phyloP scores from a whole-genome alignment of 495 filamentous ascomycete genomes.

The Xeromyces bisporus region DNA sequence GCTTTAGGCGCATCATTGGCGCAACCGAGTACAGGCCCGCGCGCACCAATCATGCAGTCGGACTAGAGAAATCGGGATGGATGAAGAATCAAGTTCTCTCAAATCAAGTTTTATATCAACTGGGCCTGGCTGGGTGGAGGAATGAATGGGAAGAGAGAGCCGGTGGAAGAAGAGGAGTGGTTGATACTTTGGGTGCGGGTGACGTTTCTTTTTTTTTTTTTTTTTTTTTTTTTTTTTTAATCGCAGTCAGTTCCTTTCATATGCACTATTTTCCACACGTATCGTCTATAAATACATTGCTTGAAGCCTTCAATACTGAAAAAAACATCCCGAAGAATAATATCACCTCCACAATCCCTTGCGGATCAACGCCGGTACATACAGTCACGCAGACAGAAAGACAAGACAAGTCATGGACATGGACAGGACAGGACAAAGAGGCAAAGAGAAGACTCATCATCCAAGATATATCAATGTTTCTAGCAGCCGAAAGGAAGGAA shows the following conservation, averaged over 20 bases:
- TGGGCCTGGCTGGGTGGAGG: no score
- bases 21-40: constrained; percentile 5
- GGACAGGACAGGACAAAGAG: neutral
- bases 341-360: constrained; percentile 10
- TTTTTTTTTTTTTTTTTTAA: no score
- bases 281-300: constrained; percentile 20
- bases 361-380: no score
- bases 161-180: constrained; percentile 10
- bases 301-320: constrained; percentile 9
- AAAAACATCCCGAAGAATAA: constrained; percentile 6
- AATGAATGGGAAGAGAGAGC: no score
- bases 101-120: neutral
- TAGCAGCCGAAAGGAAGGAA: no score
- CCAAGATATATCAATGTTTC: no score
- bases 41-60: constrained; percentile 13
- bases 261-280: constrained; percentile 8
- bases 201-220: no score
- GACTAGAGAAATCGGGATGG: neutral
- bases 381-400: no score
- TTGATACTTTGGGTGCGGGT: no score
- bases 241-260: no score
- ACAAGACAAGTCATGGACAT: neutral
- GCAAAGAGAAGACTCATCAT: neutral
- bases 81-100: neutral
- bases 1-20: constrained; percentile 65